Base-by-base conservation (phyloP, 2,329 filamentous ascomycete genomes). In the Orbilia ellipsospora region DNA sequence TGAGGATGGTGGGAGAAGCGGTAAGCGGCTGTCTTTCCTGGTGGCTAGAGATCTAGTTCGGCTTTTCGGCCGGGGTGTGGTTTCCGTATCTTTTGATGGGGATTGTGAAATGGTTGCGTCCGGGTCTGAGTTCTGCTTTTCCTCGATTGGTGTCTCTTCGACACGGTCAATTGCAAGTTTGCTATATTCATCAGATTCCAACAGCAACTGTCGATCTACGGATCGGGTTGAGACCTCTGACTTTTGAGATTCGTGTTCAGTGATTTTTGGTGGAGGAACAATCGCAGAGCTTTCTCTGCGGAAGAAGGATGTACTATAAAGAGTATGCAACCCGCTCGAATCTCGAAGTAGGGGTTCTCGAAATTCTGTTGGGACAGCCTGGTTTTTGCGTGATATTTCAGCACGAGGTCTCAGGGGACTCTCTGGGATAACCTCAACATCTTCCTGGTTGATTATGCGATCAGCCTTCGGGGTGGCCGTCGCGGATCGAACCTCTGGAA, bases 321-420 rank as follows among this genome's bases (percentile, higher is more conserved):
- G 15, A 13, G 69, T 56, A 56, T 68, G 63, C 4, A 74, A 42
- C 4, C 63, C 59, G 23, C 63, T 74, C 23, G 64, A 68, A 13
- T 74, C 70, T 16, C 63, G 63, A 10, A 74, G 63, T n/a, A 74
- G 31, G 7, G 70, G 70, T 31, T 74, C 70, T 50, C 59, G 42
- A 4, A 28, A 44, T 28, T 20, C 36, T 1, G 52, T 54, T 15
- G 7, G 23, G n/a, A 44, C 16, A 36, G 44, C 40, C 5, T 31
- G 62, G 28, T 31, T 16, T 15, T 55, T 68, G 12, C n/a, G 40
- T 15, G 51, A 26, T 2, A 26, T 20, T 13, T 23, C 36, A 4
- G 15, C 52, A 2, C 51, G 23, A 5, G 20, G 36, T 28, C 52
- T 63, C 36, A 45, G 31, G 7, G 70, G 63, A 18, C 70, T 74